phyloP scores from a whole-genome alignment of 495 filamentous ascomycete species.

The Aspergillus bridgeri region DNA sequence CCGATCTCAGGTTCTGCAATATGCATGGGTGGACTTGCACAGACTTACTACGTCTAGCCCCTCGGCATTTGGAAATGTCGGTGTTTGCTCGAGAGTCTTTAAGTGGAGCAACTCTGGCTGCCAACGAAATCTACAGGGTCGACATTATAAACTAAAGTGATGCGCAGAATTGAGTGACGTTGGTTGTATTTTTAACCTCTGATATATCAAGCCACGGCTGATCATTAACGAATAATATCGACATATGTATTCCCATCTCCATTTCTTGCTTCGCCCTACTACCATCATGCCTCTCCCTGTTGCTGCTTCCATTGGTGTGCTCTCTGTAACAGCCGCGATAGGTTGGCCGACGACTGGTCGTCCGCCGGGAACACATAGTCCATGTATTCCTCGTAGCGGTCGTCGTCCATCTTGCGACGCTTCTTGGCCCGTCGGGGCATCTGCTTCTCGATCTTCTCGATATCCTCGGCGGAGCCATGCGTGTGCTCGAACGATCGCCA shows the following conservation, averaged over 20 bases:
- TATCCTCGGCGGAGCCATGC: conserved; percentile 72
- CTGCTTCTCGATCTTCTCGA: conserved; percentile 82
- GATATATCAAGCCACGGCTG: neutral
- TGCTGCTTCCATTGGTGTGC: conserved; percentile 87
- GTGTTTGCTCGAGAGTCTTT: neutral
- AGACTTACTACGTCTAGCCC: neutral
- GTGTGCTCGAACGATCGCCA: conserved; percentile 89
- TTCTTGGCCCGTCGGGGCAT: conserved; percentile 95
- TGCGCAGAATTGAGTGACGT: no score
- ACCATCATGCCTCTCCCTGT: conserved; percentile 27
- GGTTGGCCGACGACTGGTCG: conserved; percentile 79
- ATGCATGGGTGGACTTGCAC: neutral
- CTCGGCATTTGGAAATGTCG: neutral
- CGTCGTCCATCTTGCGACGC: conserved; percentile 89
- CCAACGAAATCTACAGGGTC: neutral
- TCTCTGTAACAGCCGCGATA: conserved; percentile 78
- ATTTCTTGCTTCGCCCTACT: neutral
- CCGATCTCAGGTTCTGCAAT: neutral
- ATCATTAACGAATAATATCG: neutral
- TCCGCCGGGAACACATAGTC: conserved; percentile 98
- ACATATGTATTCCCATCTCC: neutral
- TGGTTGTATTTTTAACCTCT: neutral
- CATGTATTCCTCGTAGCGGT: conserved; percentile 94
- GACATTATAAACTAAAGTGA: neutral
- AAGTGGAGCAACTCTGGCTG: neutral